phyloP scores from a whole-genome alignment of 352 stramenopile genomes.

The Thalassiosira hispida region DNA sequence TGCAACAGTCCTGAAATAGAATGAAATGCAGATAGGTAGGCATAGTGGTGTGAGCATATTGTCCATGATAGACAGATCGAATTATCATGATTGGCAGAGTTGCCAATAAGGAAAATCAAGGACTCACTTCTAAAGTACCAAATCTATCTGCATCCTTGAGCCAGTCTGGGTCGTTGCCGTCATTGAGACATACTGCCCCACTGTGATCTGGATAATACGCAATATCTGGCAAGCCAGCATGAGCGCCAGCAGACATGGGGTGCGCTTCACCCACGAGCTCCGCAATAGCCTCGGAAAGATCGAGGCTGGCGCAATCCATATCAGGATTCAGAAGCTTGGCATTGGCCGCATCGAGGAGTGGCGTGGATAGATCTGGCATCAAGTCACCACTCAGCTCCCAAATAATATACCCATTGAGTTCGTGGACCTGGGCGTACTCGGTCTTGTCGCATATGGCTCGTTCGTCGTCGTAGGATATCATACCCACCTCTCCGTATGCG shows the following conservation, averaged over 20 bases:
- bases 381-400: slow-evolving; percentile 49
- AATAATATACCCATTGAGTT: slow-evolving; percentile 46
- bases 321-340: slow-evolving; percentile 39
- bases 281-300: not conserved
- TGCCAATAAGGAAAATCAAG: not conserved
- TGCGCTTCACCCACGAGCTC: not conserved
- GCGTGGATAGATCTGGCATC: slow-evolving; percentile 49
- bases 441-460: slow-evolving; percentile 55
- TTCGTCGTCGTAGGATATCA: slow-evolving; percentile 50
- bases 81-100: not conserved
- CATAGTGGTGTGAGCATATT: too few relatives aligned
- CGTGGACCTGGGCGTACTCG: slow-evolving; percentile 38
- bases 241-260: not conserved
- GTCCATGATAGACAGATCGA: too few relatives aligned
- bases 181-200: slow-evolving; percentile 1
- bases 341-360: slow-evolving; percentile 55
- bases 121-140: not conserved
- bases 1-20: slow-evolving; percentile 12
- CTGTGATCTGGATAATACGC: slow-evolving; percentile 14
- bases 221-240: not conserved
- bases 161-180: slow-evolving; percentile 3
- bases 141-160: not conserved
- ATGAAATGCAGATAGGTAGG: too few relatives aligned
- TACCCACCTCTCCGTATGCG: slow-evolving; percentile 20
- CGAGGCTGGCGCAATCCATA: slow-evolving; percentile 22